Percentiles rank a stretch among this genome's conserved stretches.
These are phyloP conservation scores for Tilletia indica DNA, from an alignment of 1,284 basidiomycete genomes.

Conservation along the genomic window DNA sequence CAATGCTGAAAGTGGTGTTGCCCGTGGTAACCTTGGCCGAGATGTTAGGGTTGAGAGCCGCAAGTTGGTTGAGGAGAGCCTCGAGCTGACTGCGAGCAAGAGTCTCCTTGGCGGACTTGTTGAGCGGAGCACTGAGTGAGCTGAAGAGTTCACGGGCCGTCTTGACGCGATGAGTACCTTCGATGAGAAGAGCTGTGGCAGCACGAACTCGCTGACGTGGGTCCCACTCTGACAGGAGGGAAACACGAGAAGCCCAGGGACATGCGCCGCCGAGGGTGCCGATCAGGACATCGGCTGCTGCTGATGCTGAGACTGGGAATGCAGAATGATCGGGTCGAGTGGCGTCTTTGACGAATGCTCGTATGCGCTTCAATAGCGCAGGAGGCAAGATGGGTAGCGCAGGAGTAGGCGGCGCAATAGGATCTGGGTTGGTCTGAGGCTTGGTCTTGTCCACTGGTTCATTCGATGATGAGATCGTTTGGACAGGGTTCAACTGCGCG, in stretches of 20 bases:
- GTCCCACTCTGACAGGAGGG: constrained; percentile 46
- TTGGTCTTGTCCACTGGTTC: constrained; percentile 17
- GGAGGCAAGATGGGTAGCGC: constrained; percentile 48
- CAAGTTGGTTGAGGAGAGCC: constrained; percentile 45
- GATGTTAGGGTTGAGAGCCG: constrained; percentile 44
- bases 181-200: constrained; percentile 38
- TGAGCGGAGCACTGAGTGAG: constrained; percentile 45
- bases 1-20: constrained; percentile 27
- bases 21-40: constrained; percentile 43
- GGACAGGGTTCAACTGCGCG: constrained; percentile 30
- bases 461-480: background rate
- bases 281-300: constrained; percentile 47
- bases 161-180: constrained; percentile 43
- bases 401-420: constrained; percentile 17
- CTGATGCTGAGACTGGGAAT: background rate
- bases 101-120: constrained; percentile 40
- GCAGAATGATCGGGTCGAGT: constrained; percentile 19
- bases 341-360: constrained; percentile 41
- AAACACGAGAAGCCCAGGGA: constrained; percentile 49
- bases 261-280: constrained; percentile 53
- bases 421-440: constrained; percentile 10
- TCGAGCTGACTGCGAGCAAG: constrained; percentile 51
- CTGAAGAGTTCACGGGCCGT: constrained; percentile 46
- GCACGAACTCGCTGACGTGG: constrained; percentile 40
- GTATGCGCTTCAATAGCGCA: constrained; percentile 39